Conservation (phyloP, 805 yeast genomes). For the Crinitomyces ghanaensis region DNA sequence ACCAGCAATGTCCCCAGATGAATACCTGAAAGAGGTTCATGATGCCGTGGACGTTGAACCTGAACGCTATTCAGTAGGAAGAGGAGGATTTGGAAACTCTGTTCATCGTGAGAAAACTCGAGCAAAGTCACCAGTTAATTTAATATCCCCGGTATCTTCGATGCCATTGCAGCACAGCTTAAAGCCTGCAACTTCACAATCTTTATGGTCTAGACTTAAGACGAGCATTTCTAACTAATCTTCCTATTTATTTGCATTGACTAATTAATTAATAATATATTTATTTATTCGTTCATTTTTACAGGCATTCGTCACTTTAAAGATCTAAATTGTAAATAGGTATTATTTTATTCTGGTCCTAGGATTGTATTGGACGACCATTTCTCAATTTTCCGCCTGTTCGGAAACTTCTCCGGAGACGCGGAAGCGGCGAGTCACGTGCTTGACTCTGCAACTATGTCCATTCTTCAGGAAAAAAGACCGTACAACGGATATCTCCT, state of each 20-base stretch:
- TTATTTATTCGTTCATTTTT: not conserved
- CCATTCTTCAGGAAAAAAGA: no score
- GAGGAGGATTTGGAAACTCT: constrained; percentile 28
- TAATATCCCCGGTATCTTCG: constrained; percentile 6
- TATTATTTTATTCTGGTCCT: not conserved
- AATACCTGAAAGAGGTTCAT: constrained; percentile 25
- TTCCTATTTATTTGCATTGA: not conserved
- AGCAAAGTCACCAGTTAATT: not conserved
- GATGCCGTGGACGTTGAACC: constrained; percentile 23
- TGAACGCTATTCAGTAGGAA: constrained; percentile 25
- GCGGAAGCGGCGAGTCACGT: no score
- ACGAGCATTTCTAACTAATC: constrained; percentile 6
- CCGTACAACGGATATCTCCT: no score
- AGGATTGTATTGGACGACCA: not conserved
- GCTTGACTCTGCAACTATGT: no score
- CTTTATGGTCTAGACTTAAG: constrained; percentile 6
- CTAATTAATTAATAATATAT: not conserved
- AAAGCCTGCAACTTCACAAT: constrained; percentile 6
- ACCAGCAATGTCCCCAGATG: constrained; percentile 22
- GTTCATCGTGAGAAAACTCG: not conserved
- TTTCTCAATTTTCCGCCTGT: not conserved
- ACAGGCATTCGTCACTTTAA: not conserved
- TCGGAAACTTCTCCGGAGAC: no score
- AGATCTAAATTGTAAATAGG: not conserved
- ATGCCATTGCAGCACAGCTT: constrained; percentile 5